Evolutionary conservation across 805 yeast genomes (phyloP), one percentile per base, ranked within the genome.

Genomic region (Ogataea thermomethanolica): DNA sequence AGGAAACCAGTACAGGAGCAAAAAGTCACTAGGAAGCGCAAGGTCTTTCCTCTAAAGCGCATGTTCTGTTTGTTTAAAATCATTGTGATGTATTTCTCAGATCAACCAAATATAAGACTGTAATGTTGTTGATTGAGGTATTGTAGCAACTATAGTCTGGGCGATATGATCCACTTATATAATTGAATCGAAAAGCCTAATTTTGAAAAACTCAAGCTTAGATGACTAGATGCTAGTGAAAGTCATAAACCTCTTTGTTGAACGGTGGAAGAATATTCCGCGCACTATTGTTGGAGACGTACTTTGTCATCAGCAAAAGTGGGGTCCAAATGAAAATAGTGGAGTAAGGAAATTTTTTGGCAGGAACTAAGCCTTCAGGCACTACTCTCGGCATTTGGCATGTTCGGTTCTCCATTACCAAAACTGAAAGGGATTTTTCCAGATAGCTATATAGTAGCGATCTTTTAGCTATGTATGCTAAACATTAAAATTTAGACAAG

Each of bases 1-100:
- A 25, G 13, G 13, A 35, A 25, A 25, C 28, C 28, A 11, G 43
- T 39, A 21, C 43, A 39, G 24, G 43, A 39, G 27, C 43, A 39
- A 23, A 39, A 22, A 13, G 43, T 39, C 26, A 39, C 31, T 8
- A 39, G 33, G 26, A 28, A 39, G 24, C 43, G 23, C 13, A 39
- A 33, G 9, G 29, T 21, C 21, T 34, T 33, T 20, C 43, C 43
- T 28, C 21, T 34, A 25, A 34, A 20, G 10, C 38, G 43, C 12
- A 39, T 20, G 20, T 29, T 31, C 29, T 39, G 43, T 26, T 33
- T 26, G 11, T 39, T 28, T 11, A 39, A 25, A 17, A 39, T 29
- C 43, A 39, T 39, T 7, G 24, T 31, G 28, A 13, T 25, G n/a
- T 8, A 25, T 25, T n/a, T 25, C 28, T 13, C 28, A 25, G 28